Base-by-base conservation (phyloP, 805 yeast genomes). In the Pichia membranifaciens region DNA sequence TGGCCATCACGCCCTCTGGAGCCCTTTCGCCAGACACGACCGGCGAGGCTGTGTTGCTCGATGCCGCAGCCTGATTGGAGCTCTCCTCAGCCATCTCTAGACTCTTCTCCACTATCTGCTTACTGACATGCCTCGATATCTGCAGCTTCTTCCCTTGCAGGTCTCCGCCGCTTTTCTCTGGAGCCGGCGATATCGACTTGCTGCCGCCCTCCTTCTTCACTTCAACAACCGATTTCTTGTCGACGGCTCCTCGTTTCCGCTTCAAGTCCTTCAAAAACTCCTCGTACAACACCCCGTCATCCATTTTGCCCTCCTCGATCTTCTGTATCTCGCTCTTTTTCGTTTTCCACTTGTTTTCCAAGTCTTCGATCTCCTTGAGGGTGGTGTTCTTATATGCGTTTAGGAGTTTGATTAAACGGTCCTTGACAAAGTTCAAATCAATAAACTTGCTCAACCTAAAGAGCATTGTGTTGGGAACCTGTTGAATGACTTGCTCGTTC, bases 271-370 rank as follows among this genome's bases (percentile, higher is more conserved):
- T 53, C 41, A 40, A 32, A 44, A 60, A 58, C 49, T 65, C 69
- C 37, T 56, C 51, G 17, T 54, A 47, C 16, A 68, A 49, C 15
- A 60, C 54, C 34, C 64, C 61, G 28, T 67, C 68, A 38, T 71
- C 72, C 53, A 71, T 58, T 44, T 64, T 64, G 1, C 76, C 76
- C 33, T 60, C 58, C 43, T 70, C 74, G 15, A 73, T 70, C 52
- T 61, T 56, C 22, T 66, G 68, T 7, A 73, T 71, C 47, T 73
- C 76, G 12, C 54, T 53, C 39, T 64, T 61, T 38, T 64, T 66
- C 17, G 46, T 55, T 36, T 62, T 62, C 56, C 68, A 72, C 15
- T 58, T 61, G 31, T 53, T 51, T 50, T 73, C 78, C 13, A 72
- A 65, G 48, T 61, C 61, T 22, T 74, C 70, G 49, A 67, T 62